Base-by-base conservation (phyloP, 2,329 filamentous ascomycete genomes). In the Exophiala mesophila region DNA sequence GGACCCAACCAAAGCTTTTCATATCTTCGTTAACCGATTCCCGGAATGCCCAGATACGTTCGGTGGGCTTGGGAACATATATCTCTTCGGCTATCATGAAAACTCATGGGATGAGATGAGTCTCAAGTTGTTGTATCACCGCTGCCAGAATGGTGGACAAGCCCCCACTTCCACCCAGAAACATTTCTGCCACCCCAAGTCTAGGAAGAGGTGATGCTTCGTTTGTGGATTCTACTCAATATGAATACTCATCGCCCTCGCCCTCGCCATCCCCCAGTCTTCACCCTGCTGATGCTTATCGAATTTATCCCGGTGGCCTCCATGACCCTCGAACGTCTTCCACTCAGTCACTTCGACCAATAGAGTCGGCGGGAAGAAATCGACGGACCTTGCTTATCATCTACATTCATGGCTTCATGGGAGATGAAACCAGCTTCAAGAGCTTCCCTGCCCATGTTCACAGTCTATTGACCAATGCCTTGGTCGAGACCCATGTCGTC, bases 371-470 rank as follows among this genome's bases (percentile, higher is more conserved):
- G 19, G 47, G 47, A 18, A 36, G 43, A n/a, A 37, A 31, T 17
- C 51, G 57, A 28, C 67, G 78, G 36, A 74, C 71, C 18, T 70
- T 96, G 17, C 73, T 96, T 1, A 61, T 94, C 16, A 70, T 95
- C 39, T 95, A 88, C 60, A 80, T 95, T 42, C 89, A 95, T 67
- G 88, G 89, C 47, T 95, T 94, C 66, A 83, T 92, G 73, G 88
- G 89, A 38, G 83, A 86, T 46, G 85, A 92, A 62, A 83, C 84
- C 21, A 94, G 85, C 44, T 96, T 96, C 60, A 78, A 82, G 49
- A 86, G 83, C 32, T 94, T 96, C 55, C 89, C 89, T 1, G 85
- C 85, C 5, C 88, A 95, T 66, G 77, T 95, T 3, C 89, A 96
- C 62, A 77, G 80, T 54, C 73, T 85, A 24, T 70, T 94, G 28